Base-by-base conservation (phyloP, 805 yeast species). In the Priceomyces carsonii region DNA sequence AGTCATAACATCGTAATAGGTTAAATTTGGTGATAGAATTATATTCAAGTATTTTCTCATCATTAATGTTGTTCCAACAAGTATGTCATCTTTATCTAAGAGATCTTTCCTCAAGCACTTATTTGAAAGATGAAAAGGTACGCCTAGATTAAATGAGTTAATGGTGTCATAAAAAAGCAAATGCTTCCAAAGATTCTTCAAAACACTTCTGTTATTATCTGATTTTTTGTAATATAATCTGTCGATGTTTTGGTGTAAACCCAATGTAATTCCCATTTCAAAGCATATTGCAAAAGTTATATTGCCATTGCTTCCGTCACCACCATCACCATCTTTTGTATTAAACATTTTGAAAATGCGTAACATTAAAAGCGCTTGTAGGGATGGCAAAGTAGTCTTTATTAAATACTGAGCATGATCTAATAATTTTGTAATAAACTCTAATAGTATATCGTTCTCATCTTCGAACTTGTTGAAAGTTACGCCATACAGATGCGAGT, bases 271-370 rank as follows among this genome's bases (percentile, higher is more conserved):
- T 2, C 26, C 26, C 26, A 24, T 24, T 24, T 24, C 26, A 13
- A 24, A 24, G 14, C 26, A 24, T 13, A 24, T 24, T 4, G 26
- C 26, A 24, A 24, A 24, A 24, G 14, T 13, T 6, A 24, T 24
- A 5, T 24, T 24, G 15, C 26, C 26, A 24, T 24, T 24, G 8
- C 10, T 24, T 8, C 26, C 26, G 26, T 24, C 26, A 24, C 26
- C 26, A 13, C 26, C 26, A 24, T 24, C 26, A 6, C 26, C 26
- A 24, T 24, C 26, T 24, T 24, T 24, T 13, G 14, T 13, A 9
- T 24, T 24, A 24, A 24, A 24, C 26, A 13, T 24, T 9, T 24
- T 24, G 14, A 24, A 24, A 24, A 24, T 9, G 14, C 26, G 26
- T 6, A 24, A 9, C 26, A 24, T 24, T 8, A 24, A 24, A 13